phyloP scores from a whole-genome alignment of 2,329 filamentous ascomycete genomes.

The Monilinia fructicola region DNA sequence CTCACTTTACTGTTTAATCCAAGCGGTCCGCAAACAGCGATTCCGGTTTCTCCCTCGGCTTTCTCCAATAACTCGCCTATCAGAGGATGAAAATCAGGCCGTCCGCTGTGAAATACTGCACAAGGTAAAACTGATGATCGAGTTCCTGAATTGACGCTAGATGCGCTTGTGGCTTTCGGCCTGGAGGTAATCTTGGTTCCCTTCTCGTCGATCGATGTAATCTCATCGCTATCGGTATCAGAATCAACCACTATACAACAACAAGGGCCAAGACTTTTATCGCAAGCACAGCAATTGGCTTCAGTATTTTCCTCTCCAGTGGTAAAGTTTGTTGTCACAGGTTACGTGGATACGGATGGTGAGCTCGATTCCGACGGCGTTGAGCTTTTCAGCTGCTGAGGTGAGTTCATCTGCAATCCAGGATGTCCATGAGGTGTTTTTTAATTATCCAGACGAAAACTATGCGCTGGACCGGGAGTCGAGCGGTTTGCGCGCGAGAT shows the following conservation, averaged over 20 bases:
- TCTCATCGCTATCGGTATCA: constrained; percentile 3
- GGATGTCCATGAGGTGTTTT: constrained; percentile 55
- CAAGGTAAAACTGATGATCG: constrained; percentile 32
- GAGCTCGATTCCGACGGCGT: constrained; percentile 50
- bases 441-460: constrained; percentile 57
- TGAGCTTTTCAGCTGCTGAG: constrained; percentile 42
- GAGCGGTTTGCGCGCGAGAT: constrained; percentile 26
- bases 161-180: constrained; percentile 16
- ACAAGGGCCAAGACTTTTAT: constrained; percentile 30
- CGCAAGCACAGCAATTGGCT: constrained; percentile 28
- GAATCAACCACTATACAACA: constrained; percentile 26
- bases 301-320: constrained; percentile 17
- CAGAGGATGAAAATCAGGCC: constrained; percentile 54
- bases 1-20: constrained; percentile 54
- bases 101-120: constrained; percentile 28
- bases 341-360: constrained; percentile 57
- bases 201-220: constrained; percentile 16
- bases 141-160: constrained; percentile 35
- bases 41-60: constrained; percentile 60
- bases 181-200: constrained; percentile 17
- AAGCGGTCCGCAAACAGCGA: constrained; percentile 59
- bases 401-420: constrained; percentile 41
- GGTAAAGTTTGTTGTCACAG: constrained; percentile 33
- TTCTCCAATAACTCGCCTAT: constrained; percentile 55
- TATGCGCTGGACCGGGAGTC: constrained; percentile 49